Base-by-base conservation (phyloP, 1,139 yeast species). In the Suhomyces maxii region DNA sequence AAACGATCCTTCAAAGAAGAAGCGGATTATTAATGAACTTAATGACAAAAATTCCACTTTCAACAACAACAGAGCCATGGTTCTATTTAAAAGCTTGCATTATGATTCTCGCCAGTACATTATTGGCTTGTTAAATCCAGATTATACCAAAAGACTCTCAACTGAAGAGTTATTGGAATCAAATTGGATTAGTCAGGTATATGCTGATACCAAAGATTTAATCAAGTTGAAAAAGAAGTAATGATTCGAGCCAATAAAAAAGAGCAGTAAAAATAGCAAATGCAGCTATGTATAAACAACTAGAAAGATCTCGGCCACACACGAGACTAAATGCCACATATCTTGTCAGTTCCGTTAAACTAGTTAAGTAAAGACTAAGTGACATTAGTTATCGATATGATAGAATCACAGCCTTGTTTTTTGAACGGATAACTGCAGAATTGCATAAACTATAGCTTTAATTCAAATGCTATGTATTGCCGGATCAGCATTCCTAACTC, bases 131-230 rank as follows among this genome's bases (percentile, higher is more conserved):
- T 61, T 75, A 41, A 63, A 71, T 47, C 80, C 80, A 1, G 52
- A 51, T 10, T 53, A 63, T 8, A 42, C 46, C 0, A 57, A 57
- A 34, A 47, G 80, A 40, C 39, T 60, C 23, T 53, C 60, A 11
- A 55, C 65, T 3, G 58, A 56, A 10, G 63, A 60, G 12, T 57
- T 73, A 26, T 55, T 74, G 41, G 55, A 58, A 8, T 63, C 74
- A 2, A 63, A 64, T 42, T 75, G 80, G 80, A 54, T 75, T 36
- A 52, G 53, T n/a, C 77, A 72, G 48, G 74, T 70, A 8, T 75
- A 72, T 54, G 75, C 78, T n/a, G 60, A 71, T 45, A 67, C 77
- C 5, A 66, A 64, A 43, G 79, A 73, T 36, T 60, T 75, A 43
- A 50, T 67, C 2, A 50, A 56, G 28, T 50, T 61, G 36, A 34